A percentile compares a stretch with the other conserved stretches of the same genome.
phyloP scores from a whole-genome alignment of 1,284 basidiomycete genomes.

The Cryptococcus sp. region DNA sequence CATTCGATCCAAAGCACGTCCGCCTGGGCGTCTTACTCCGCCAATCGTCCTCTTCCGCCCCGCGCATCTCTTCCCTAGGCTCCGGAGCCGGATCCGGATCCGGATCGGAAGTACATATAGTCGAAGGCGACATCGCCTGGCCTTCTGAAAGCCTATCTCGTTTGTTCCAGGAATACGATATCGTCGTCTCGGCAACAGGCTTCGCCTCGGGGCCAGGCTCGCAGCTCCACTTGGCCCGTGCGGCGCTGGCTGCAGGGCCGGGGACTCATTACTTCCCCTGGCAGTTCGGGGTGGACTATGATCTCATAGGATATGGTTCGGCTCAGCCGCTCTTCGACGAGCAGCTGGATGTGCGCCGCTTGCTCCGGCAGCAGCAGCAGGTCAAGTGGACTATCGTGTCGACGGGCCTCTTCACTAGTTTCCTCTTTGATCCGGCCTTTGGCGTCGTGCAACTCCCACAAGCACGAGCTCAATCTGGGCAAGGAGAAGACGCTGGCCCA shows the following conservation, averaged over 20 bases:
- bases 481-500: too few species aligned
- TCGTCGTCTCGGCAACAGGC: constrained; percentile 33
- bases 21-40: constrained; percentile 18
- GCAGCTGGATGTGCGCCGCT: constrained; percentile 49
- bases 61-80: neutral
- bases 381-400: constrained; percentile 48
- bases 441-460: constrained; percentile 36
- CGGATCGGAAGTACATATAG: neutral
- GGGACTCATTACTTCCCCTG: constrained; percentile 47
- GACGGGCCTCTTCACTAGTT: constrained; percentile 51
- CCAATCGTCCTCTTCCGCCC: constrained; percentile 9
- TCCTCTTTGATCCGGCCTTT: constrained; percentile 45
- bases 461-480: too few species aligned
- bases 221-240: constrained; percentile 39
- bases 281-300: constrained; percentile 55
- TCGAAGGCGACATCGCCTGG: constrained; percentile 14
- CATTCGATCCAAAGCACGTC: constrained; percentile 7
- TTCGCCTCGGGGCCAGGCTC: constrained; percentile 40
- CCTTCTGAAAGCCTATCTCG: constrained; percentile 9
- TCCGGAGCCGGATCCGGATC: neutral
- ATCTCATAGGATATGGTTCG: constrained; percentile 46
- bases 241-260: constrained; percentile 32
- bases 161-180: constrained; percentile 31
- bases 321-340: constrained; percentile 50
- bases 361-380: constrained; percentile 39